These are phyloP conservation scores for Tephrocybe sp. DNA, from an alignment of 768 basidiomycete species.

Conservation along the genomic window DNA sequence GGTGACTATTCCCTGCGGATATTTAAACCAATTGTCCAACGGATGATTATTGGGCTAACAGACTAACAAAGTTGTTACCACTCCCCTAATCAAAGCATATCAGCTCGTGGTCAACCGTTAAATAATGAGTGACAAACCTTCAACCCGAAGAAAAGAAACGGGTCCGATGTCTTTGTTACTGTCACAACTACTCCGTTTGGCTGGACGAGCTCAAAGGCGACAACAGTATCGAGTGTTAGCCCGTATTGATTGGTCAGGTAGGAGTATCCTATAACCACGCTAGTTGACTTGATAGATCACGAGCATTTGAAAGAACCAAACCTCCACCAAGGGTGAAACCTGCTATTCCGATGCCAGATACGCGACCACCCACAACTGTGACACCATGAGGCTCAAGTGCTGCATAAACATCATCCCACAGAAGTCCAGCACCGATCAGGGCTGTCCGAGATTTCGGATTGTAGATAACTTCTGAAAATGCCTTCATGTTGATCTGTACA, in stretches of 20 bases:
- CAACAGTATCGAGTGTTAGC: constrained; percentile 52
- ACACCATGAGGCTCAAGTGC: constrained; percentile 47
- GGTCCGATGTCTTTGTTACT: constrained; percentile 31
- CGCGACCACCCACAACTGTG: constrained; percentile 58
- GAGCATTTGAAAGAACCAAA: constrained; percentile 38
- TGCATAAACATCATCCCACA: constrained; percentile 65
- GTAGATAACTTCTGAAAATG: constrained; percentile 46
- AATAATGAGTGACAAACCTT: constrained; percentile 23
- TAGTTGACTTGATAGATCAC: constrained; percentile 21
- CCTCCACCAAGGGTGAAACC: constrained; percentile 61
- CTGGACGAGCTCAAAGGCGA: constrained; percentile 54
- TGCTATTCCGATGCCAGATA: constrained; percentile 56
- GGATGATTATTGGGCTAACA: not conserved
- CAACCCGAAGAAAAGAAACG: constrained; percentile 41
- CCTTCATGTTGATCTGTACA: constrained; percentile 55
- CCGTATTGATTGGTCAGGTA: constrained; percentile 63
- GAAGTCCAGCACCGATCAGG: constrained; percentile 41
- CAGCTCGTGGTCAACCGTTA: not conserved
- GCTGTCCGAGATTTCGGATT: constrained; percentile 37
- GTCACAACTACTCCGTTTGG: constrained; percentile 46
- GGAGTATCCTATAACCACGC: constrained; percentile 48
- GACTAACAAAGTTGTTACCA: constrained; percentile 53
- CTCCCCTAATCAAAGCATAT: constrained; percentile 48
- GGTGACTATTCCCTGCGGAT: constrained; percentile 53
- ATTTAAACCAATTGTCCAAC: not conserved